phyloP scores from a whole-genome alignment of 306 rosid species.

The Vigna trinervia region DNA sequence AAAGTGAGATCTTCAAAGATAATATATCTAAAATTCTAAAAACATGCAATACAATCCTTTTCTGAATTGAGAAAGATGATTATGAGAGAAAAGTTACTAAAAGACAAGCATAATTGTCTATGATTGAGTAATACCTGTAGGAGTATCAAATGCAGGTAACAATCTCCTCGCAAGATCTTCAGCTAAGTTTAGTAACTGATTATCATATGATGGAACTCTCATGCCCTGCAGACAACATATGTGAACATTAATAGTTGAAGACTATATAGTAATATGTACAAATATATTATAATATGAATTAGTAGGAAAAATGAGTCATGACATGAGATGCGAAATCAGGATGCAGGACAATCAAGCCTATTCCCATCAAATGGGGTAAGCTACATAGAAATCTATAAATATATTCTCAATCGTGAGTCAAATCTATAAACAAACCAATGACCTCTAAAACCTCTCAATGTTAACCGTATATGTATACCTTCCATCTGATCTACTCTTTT shows the following conservation, averaged over 20 bases:
- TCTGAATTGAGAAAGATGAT: slow-evolving; percentile 12
- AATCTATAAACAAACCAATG: slow-evolving; percentile 7
- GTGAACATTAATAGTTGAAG: not conserved
- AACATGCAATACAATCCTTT: slow-evolving; percentile 9
- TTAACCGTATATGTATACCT: not conserved
- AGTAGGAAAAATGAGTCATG: not conserved
- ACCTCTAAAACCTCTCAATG: not conserved
- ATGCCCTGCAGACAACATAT: slow-evolving; percentile 69
- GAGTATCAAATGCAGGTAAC: slow-evolving; percentile 97
- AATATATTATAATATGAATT: slow-evolving; percentile 4
- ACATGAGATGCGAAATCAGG: slow-evolving; percentile 19
- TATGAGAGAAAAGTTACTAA: slow-evolving; percentile 14
- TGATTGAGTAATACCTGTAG: slow-evolving; percentile 71
- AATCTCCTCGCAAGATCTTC: slow-evolving; percentile 92
- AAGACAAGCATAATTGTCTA: slow-evolving; percentile 26
- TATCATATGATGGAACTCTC: slow-evolving; percentile 82
- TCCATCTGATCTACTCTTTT: not conserved
- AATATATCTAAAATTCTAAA: not conserved
- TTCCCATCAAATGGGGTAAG: not conserved
- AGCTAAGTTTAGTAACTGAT: slow-evolving; percentile 80
- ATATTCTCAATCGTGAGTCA: not conserved
- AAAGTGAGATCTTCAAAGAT: slow-evolving; percentile 13
- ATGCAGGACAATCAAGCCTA: not conserved
- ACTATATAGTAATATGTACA: slow-evolving; percentile 15
- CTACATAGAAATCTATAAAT: not conserved